Base-by-base conservation (phyloP, 352 stramenopile species). In the Phytophthora tubulina region DNA sequence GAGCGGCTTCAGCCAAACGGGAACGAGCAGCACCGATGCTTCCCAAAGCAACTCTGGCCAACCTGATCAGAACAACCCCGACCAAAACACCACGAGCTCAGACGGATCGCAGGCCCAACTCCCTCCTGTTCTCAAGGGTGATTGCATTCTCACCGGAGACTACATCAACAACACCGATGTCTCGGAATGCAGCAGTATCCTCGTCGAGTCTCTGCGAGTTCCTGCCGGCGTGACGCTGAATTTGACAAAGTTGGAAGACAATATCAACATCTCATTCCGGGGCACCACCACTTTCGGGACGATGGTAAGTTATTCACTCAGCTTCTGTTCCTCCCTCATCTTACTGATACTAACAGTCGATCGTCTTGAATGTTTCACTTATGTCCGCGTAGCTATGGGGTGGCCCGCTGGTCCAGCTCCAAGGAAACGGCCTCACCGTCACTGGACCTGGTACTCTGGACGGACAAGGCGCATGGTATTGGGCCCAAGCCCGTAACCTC, bases 381-480 rank as follows among this genome's bases (percentile, higher is more conserved):
- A 6, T 8, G 35, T 35, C 35, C 36, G 6, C 15, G 11, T 50
- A 81, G 58, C 17, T 72, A 2, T 81, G 70, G 70, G 59, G 51
- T 48, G 75, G 75, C 8, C 75, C 70, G 30, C 67, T 79, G 2
- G 39, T 82, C 17, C 46, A 72, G 15, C 61, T 82, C 10, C 57
- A 72, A 46, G 75, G 70, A 42, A 71, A 50, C 11, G 64, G 72
- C 41, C 56, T 83, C 45, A 75, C 56, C 17, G 68, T 82, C 38
- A 53, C 56, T 27, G 75, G 75, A 11, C 31, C 71, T 2, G 75
- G 75, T 8, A 77, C 61, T 4, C 69, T 82, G 2, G 75, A 82
- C 17, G 75, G 72, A n/a, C 72, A 82, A 35, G 72, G 75, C 15
- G 49, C 54, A 3, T 78, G 66, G 71, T 82, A 82, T 55, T 82